Conservation (phyloP, 805 yeast genomes). For the Nematodospora valgi region DNA sequence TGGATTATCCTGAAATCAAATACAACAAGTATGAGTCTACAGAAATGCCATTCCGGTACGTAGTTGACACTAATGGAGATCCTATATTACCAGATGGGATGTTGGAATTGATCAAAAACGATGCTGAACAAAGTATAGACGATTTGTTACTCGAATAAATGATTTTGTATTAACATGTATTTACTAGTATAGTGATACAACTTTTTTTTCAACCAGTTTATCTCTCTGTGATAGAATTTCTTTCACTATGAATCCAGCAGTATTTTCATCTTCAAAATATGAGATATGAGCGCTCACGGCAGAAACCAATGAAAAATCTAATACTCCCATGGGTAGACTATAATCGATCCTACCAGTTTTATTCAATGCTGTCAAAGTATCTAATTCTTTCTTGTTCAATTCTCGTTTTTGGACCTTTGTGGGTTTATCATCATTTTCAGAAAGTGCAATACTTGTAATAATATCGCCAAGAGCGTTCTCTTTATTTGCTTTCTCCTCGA, state of each 20-base stretch:
- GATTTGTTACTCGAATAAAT: conserved; percentile 49
- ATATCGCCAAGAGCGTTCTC: conserved; percentile 44
- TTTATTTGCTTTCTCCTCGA: conserved; percentile 11
- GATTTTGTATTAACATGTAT: too few species aligned
- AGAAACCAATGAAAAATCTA: conserved; percentile 75
- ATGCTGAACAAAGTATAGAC: conserved; percentile 78
- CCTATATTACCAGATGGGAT: conserved; percentile 93
- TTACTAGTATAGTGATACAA: conserved; percentile 18
- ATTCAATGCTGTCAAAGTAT: conserved; percentile 49
- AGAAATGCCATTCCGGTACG: conserved; percentile 96
- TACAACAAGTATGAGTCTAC: conserved; percentile 87
- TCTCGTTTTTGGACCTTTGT: conserved; percentile 20
- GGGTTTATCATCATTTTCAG: conserved; percentile 17
- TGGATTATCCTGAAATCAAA: conserved; percentile 92
- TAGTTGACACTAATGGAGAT: conserved; percentile 54
- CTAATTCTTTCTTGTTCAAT: conserved; percentile 26
- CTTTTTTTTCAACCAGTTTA: conserved; percentile 23
- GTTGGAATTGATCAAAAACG: conserved; percentile 80
- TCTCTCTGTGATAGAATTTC: conserved; percentile 41
- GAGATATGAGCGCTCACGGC: conserved; percentile 87
- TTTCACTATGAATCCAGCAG: conserved; percentile 71
- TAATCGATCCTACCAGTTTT: conserved; percentile 80
- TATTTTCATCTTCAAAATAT: conserved; percentile 82
- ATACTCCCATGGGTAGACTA: conserved; percentile 68
- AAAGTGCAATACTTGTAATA: conserved; percentile 22